Conservation (phyloP, 2,329 filamentous ascomycete genomes). For the Fusarium poae region DNA sequence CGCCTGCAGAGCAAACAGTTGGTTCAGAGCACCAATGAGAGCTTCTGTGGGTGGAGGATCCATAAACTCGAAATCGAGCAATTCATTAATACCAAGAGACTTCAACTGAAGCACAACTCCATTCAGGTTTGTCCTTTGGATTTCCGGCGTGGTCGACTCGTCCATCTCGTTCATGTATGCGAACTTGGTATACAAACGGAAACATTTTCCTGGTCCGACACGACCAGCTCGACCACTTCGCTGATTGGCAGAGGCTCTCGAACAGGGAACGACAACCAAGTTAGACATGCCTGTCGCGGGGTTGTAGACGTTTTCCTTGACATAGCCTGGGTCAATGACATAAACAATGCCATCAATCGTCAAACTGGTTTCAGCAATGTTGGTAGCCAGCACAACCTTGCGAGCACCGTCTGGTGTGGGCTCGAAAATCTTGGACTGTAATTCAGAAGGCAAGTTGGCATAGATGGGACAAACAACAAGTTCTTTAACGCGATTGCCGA, state of each 20-base stretch:
- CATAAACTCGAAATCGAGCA: slow-evolving; percentile 96
- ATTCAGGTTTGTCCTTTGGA: slow-evolving; percentile 90
- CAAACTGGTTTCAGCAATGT: slow-evolving; percentile 95
- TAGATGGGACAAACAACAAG: slow-evolving; percentile 95
- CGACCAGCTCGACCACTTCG: slow-evolving; percentile 92
- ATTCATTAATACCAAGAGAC: slow-evolving; percentile 89
- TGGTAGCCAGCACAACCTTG: slow-evolving; percentile 94
- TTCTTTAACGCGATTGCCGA: slow-evolving; percentile 86
- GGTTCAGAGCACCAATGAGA: slow-evolving; percentile 88
- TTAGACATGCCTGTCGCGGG: slow-evolving; percentile 93
- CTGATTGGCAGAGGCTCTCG: slow-evolving; percentile 91
- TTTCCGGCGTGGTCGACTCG: slow-evolving; percentile 91
- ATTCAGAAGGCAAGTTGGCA: slow-evolving; percentile 88
- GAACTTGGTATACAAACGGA: slow-evolving; percentile 92
- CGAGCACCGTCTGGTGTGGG: slow-evolving; percentile 86
- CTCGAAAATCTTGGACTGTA: slow-evolving; percentile 95
- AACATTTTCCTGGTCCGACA: slow-evolving; percentile 92
- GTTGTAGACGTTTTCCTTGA: slow-evolving; percentile 96
- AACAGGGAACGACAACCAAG: slow-evolving; percentile 90
- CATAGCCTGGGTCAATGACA: slow-evolving; percentile 94
- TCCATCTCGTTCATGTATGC: slow-evolving; percentile 96
- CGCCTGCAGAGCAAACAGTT: slow-evolving; percentile 90
- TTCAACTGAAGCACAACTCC: slow-evolving; percentile 88
- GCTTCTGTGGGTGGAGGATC: slow-evolving; percentile 92
- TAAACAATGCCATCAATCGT: slow-evolving; percentile 97